Evolutionary conservation across 2,329 filamentous ascomycete species (phyloP), one percentile per base, ranked within the genome.

Genomic region (Fusarium odoratissimum): DNA sequence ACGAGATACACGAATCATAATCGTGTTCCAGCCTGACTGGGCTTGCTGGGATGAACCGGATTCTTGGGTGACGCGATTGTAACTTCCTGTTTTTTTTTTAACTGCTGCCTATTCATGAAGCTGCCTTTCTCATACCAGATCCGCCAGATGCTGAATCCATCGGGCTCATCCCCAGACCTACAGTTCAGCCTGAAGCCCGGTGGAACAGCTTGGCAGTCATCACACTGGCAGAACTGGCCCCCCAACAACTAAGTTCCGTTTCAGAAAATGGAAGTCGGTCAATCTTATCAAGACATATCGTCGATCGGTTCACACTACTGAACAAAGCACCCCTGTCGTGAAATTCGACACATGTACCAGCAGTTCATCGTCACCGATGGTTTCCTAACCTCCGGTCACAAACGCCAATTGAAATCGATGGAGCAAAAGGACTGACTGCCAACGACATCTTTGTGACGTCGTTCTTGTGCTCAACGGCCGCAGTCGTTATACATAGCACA

Each of bases 181-280:
- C 33, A 28, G 42, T 57, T 71, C 58, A 71, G 69, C 69, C 58
- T 73, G 48, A 67, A 71, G 57, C 25, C 37, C 11, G 41, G 23
- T 42, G 28, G 51, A 40, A 48, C 31, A 57, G n/a, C 41, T 71
- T 56, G 57, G 57, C 57, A 23, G 40, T 25, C 54, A 65, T 60
- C 67, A 71, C 57, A 49, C 30, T 51, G 46, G 30, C n/a, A 51
- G 46, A 35, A 52, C 23, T 40, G n/a, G 28, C 28, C 41, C n/a
- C 10, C 33, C 21, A 37, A n/a, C 17, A 49, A 17, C 19, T 17
- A 33, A 23, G 33, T 45, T 54, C 56, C 23, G 49, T 67, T 73
- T 73, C 66, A 54, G 40, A 66, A 66, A 49, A 71, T 33, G 55
- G 38, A 52, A 73, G 41, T 55, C 55, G 33, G 70, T 44, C 55